Percentiles rank a stretch among this genome's conserved stretches.
phyloP scores from a whole-genome alignment of 345 rosid species.

The Laguncularia racemosa region DNA sequence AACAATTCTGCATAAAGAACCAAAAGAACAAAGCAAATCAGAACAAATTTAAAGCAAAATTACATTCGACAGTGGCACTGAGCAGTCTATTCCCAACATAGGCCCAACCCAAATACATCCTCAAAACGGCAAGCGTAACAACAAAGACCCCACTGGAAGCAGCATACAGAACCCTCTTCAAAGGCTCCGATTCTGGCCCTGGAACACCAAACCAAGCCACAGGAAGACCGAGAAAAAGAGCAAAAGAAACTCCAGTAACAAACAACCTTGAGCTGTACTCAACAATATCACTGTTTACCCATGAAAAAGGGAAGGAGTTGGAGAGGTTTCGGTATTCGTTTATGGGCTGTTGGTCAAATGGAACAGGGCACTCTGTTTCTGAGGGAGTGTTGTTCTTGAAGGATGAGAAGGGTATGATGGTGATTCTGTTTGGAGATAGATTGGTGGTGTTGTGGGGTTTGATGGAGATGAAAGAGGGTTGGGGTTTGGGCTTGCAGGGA shows the following conservation, averaged over 20 bases:
- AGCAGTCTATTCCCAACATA: constrained; percentile 93
- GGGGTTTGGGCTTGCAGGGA: constrained; percentile 10
- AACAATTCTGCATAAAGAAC: background rate
- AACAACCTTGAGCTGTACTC: constrained; percentile 55
- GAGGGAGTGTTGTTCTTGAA: constrained; percentile 43
- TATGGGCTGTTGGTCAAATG: constrained; percentile 72
- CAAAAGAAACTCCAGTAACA: constrained; percentile 65
- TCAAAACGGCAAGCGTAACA: constrained; percentile 75
- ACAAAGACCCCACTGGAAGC: constrained; percentile 69
- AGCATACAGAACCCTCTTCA: constrained; percentile 46
- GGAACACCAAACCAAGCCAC: constrained; percentile 80
- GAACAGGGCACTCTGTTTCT: constrained; percentile 83
- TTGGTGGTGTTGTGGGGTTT: constrained; percentile 6
- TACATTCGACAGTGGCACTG: constrained; percentile 93
- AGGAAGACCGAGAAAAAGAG: constrained; percentile 62
- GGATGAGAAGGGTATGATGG: constrained; percentile 20
- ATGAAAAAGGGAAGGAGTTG: constrained; percentile 77
- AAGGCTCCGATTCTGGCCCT: constrained; percentile 57
- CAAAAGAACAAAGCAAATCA: background rate
- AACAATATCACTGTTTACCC: constrained; percentile 56
- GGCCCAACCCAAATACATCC: constrained; percentile 99
- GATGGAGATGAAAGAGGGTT: constrained; percentile 16
- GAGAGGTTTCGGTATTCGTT: constrained; percentile 82
- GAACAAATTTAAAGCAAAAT: background rate
- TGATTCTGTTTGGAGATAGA: constrained; percentile 6